Evolutionary conservation across 495 filamentous ascomycete species (phyloP), one percentile per base, ranked within the genome.

Genomic region (Halenospora varia): DNA sequence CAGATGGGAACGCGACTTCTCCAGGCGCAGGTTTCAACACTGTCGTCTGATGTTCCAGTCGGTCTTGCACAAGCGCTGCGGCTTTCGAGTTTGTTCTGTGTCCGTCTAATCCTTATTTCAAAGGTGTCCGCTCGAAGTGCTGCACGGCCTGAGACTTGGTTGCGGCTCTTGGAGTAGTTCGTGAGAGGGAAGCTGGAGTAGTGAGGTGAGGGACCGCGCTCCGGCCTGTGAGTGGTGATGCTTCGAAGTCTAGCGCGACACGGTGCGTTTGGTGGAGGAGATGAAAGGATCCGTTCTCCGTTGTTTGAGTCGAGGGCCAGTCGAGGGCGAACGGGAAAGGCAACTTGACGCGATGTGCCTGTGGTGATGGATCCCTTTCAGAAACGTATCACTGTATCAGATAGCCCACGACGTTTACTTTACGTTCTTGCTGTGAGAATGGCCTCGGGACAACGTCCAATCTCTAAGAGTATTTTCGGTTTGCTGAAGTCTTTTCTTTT

Each of bases 21-120:
- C 18, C 50, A 35, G 19, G 10, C 3, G 19, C 19, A 48, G 39
- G 29, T 22, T 25, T 47, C 44, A 41, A 53, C 10, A 53, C 51
- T 40, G 29, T 59, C 57, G 51, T 59, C 57, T 44, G 57, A 54
- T 54, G 57, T 56, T 51, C 29, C 41, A 46, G 17, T 11, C 4
- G 13, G 29, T 35, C 23, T 17, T 29, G 40, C 48, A 48, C 46
- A 60, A 56, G 52, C 47, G 52, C 20, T 51, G 53, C 52, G 52
- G 53, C 58, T 61, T 47, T 56, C 20, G 17, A 44, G 26, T 35
- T 45, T 53, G 11, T 26, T 17, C 29, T 51, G 25, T 53, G 17
- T 39, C 24, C 25, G 55, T 59, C 57, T 18, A 59, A 54, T 53
- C 42, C 42, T 48, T 48, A 54, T 48, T 41, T 46, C 29, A 11